A percentile compares a stretch with the other conserved stretches of the same genome.
Evolutionary conservation across 805 yeast genomes (phyloP).

Genomic region (Saturnispora besseyi): DNA sequence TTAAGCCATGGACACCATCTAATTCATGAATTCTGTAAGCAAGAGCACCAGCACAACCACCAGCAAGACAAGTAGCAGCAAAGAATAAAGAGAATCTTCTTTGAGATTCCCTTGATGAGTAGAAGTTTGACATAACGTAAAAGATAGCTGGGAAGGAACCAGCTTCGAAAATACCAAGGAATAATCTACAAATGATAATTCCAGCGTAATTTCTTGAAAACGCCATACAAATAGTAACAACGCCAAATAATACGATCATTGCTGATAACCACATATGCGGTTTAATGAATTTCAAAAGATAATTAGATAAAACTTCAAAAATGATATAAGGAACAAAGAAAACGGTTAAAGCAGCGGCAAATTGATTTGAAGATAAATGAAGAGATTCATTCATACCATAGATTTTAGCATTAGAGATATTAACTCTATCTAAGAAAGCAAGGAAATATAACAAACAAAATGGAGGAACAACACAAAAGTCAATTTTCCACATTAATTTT

Average conservation of each 20-base stretch:
- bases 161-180: constrained; percentile 61
- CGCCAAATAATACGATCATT: constrained; percentile 57
- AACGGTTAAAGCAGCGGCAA: constrained; percentile 54
- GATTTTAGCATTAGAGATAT: constrained; percentile 71
- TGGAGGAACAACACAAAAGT: constrained; percentile 65
- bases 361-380: constrained; percentile 47
- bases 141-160: constrained; percentile 72
- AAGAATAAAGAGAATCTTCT: constrained; percentile 62
- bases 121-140: constrained; percentile 59
- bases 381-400: constrained; percentile 57
- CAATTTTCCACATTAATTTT: constrained; percentile 54
- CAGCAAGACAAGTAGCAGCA: constrained; percentile 64
- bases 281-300: constrained; percentile 43
- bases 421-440: constrained; percentile 74
- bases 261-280: constrained; percentile 59
- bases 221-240: constrained; percentile 57
- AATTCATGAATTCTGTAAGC: constrained; percentile 56
- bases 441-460: constrained; percentile 65
- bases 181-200: constrained; percentile 51
- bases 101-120: constrained; percentile 56
- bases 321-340: constrained; percentile 64
- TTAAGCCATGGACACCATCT: constrained; percentile 35
- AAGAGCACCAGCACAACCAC: constrained; percentile 70
- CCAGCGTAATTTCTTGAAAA: constrained; percentile 50
- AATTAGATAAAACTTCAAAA: constrained; percentile 60